Base-by-base conservation (phyloP, 805 yeast species). In the Candida manassasensis region DNA sequence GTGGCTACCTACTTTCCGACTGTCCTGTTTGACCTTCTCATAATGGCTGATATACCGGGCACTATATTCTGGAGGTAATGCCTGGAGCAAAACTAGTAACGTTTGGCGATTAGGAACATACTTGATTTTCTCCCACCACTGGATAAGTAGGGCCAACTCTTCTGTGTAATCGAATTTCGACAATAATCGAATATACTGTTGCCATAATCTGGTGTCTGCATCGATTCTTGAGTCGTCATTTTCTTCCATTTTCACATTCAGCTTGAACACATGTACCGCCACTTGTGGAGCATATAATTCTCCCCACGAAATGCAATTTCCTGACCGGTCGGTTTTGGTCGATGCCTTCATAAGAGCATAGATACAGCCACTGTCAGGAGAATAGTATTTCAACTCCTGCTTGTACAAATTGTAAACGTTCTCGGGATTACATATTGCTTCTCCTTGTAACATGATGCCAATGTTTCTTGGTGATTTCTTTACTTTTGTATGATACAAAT, bases 201-300 rank as follows among this genome's bases (percentile, higher is more conserved):
- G 61, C 69, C 86, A 71, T 19, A 80, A 52, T 15, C 52, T 51
- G 29, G 68, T 67, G 4, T 66, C 57, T 0, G 84, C 83, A 24
- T 53, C 57, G 0, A 75, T 28, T 12, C 39, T 32, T 17, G 29
- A 29, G 19, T 17, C 21, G 2, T 22, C 28, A 34, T 27, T 33
- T 2, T 36, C 38, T 19, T 19, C 37, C 3, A 29, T 27, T 28
- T 45, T 40, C 4, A 53, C 67, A 27, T 71, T 57, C 1, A 67
- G 62, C 38, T 74, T 68, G 53, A 81, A 74, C 49, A 81, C 84
- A 25, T 63, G 68, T 2, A 78, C 63, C 0, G 84, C 79, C 17
- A 77, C 62, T 44, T 80, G 85, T 1, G 81, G 63, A 0, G 88
- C 84, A 35, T 58, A 71, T 26, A 66, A 34, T 1, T 58, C 56